Conservation (phyloP, 805 yeast genomes). For the Pichia sporocuriosa region DNA sequence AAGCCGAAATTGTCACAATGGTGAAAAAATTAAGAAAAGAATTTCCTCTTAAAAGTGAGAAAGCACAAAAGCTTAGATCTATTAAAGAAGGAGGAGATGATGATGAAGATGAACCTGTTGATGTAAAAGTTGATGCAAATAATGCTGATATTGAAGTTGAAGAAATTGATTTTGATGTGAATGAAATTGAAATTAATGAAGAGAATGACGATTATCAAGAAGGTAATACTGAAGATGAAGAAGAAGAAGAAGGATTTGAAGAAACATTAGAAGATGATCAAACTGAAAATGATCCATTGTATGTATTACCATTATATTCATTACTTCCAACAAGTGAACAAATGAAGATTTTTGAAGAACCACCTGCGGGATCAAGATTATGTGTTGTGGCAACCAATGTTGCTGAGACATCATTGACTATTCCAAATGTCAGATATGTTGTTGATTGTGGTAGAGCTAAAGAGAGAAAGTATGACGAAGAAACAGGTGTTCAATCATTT, state of each 20-base stretch:
- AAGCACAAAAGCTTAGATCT: background rate
- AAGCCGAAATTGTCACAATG: slow-evolving; percentile 75
- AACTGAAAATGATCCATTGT: slow-evolving; percentile 68
- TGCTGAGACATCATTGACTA: slow-evolving; percentile 95
- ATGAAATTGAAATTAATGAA: slow-evolving; percentile 32
- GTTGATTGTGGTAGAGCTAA: slow-evolving; percentile 93
- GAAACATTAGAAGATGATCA: slow-evolving; percentile 68
- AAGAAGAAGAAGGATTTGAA: slow-evolving; percentile 61
- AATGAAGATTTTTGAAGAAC: slow-evolving; percentile 80
- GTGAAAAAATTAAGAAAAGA: slow-evolving; percentile 63
- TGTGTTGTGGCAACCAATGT: slow-evolving; percentile 96
- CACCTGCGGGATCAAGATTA: slow-evolving; percentile 79
- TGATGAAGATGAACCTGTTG: slow-evolving; percentile 31
- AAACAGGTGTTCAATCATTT: slow-evolving; percentile 87
- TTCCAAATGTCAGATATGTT: slow-evolving; percentile 91
- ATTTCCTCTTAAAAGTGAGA: slow-evolving; percentile 48
- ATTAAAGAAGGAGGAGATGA: slow-evolving; percentile 14
- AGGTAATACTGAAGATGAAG: slow-evolving; percentile 44
- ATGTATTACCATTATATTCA: slow-evolving; percentile 89
- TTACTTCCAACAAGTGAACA: slow-evolving; percentile 91
- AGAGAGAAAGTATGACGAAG: slow-evolving; percentile 75
- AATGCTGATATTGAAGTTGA: slow-evolving; percentile 77
- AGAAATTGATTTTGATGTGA: slow-evolving; percentile 62
- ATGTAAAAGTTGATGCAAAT: slow-evolving; percentile 47
- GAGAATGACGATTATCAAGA: slow-evolving; percentile 33